phyloP scores from a whole-genome alignment of 805 yeast species.

The Lachancea mirantina region DNA sequence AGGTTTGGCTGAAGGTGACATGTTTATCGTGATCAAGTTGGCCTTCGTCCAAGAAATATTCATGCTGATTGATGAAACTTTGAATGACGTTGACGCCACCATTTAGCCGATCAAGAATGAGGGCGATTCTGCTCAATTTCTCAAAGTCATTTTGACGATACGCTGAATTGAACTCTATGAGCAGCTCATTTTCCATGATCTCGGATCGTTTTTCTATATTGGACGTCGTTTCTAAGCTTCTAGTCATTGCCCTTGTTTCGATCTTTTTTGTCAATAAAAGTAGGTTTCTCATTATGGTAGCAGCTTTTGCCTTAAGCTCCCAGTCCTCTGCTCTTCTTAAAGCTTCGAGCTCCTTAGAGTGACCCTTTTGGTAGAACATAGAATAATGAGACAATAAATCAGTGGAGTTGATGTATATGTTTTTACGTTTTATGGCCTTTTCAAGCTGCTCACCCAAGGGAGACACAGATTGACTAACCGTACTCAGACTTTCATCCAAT shows the following conservation, averaged over 20 bases:
- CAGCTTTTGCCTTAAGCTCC: conserved; percentile 49
- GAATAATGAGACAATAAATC: conserved; percentile 71
- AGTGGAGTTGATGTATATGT: conserved; percentile 63
- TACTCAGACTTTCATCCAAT: conserved; percentile 31
- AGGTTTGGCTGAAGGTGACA: conserved; percentile 36
- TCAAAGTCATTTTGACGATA: conserved; percentile 59
- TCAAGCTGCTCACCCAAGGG: conserved; percentile 67
- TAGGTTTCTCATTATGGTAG: conserved; percentile 59
- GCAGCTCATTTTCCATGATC: conserved; percentile 61
- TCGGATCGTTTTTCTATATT: conserved; percentile 66
- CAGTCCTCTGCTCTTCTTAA: conserved; percentile 48
- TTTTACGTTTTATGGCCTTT: conserved; percentile 62
- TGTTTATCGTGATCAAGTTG: conserved; percentile 27
- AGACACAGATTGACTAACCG: conserved; percentile 51
- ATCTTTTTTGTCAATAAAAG: conserved; percentile 59
- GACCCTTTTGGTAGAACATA: conserved; percentile 48
- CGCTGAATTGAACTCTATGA: conserved; percentile 67
- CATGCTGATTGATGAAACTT: conserved; percentile 74
- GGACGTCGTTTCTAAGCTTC: conserved; percentile 31
- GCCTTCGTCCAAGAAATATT: conserved; percentile 44
- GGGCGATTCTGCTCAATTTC: conserved; percentile 72
- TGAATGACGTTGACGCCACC: conserved; percentile 79
- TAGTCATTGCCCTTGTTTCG: conserved; percentile 45
- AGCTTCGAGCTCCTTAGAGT: conserved; percentile 49
- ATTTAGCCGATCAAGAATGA: conserved; percentile 68